phyloP scores from a whole-genome alignment of 768 basidiomycete genomes.

The Termitomyces sp. region DNA sequence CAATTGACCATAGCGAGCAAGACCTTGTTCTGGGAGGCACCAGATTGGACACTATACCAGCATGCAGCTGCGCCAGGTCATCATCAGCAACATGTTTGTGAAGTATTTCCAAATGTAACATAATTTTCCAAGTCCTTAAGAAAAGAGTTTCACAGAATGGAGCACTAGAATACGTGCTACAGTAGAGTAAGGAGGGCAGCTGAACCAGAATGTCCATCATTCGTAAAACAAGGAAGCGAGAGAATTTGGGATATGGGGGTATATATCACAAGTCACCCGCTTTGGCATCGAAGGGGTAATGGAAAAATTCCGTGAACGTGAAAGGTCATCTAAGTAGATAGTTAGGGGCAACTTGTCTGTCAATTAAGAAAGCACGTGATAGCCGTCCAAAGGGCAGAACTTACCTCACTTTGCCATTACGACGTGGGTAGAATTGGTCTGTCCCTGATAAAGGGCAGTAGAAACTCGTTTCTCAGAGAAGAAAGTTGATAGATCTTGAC shows the following conservation, averaged over 20 bases:
- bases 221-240: background rate
- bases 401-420: background rate
- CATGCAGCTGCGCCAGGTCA: no score
- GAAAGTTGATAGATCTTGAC: conserved; percentile 45
- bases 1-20: no score
- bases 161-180: no score
- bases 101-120: no score
- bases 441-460: background rate
- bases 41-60: no score
- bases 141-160: no score
- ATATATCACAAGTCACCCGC: background rate
- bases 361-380: background rate
- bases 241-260: background rate
- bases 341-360: background rate
- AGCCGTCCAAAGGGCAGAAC: no score
- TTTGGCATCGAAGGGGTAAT: background rate
- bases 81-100: no score
- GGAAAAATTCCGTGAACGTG: background rate
- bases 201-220: no score
- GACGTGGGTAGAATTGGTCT: background rate
- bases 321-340: background rate
- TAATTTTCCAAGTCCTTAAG: no score
- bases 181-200: no score
- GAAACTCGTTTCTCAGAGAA: conserved; percentile 37
- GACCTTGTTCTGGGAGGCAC: no score